These are phyloP conservation scores for Ceratobasidium sp. DNA, from an alignment of 1,284 basidiomycete species.

Conservation along the genomic window DNA sequence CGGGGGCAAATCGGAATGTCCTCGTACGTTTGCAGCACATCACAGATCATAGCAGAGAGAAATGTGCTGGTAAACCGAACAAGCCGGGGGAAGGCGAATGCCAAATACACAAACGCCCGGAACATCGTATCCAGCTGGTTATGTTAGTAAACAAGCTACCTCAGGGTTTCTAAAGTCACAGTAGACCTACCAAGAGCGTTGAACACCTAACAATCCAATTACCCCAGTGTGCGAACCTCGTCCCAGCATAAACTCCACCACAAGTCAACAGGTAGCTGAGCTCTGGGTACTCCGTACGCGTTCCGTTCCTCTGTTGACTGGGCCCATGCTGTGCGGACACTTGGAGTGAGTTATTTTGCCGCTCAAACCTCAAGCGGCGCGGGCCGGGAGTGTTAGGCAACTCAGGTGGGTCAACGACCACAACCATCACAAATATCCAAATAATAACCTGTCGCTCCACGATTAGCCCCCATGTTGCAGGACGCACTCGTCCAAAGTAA, in stretches of 20 bases:
- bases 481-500: neutral
- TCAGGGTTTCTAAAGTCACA: neutral
- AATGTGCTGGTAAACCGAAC: neutral
- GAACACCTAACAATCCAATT: neutral
- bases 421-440: neutral
- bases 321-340: neutral
- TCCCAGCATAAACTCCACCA: neutral
- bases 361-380: neutral
- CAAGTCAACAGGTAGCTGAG: neutral
- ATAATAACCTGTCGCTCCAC: neutral
- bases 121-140: neutral
- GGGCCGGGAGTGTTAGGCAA: neutral
- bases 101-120: neutral
- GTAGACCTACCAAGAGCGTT: neutral
- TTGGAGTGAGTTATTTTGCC: neutral
- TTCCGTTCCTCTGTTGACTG: neutral
- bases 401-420: neutral
- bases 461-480: neutral
- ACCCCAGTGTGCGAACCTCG: neutral
- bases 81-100: neutral
- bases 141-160: neutral
- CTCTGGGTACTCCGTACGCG: neutral
- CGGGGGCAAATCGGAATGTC: neutral
- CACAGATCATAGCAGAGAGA: neutral
- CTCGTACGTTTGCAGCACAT: neutral